These are phyloP conservation scores for Heimioporus retisporus DNA, from an alignment of 1,284 basidiomycete genomes.

Conservation along the genomic window DNA sequence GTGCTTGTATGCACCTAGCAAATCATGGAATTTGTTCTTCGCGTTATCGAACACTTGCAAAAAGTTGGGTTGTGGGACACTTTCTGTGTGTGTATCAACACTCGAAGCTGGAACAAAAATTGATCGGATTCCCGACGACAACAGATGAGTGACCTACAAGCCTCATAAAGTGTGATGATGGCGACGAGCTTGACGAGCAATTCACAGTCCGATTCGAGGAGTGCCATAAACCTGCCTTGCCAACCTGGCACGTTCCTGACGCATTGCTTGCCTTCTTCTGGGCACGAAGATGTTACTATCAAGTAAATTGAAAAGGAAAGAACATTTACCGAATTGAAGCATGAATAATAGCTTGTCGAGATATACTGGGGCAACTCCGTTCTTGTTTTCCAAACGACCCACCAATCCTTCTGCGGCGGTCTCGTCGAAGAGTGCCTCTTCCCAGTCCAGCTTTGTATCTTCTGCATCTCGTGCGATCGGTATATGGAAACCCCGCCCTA, in stretches of 20 bases:
- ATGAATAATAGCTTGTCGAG: constrained; percentile 27
- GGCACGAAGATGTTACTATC: background rate
- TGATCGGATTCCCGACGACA: no score
- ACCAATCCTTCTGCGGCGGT: constrained; percentile 30
- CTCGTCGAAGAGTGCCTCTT: constrained; percentile 36
- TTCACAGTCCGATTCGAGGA: constrained; percentile 25
- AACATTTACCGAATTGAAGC: no score
- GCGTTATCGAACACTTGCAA: constrained; percentile 25
- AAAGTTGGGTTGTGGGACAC: no score
- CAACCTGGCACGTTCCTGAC: constrained; percentile 25
- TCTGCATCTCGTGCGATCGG: constrained; percentile 20
- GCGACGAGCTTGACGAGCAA: constrained; percentile 12
- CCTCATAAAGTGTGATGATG: constrained; percentile 36
- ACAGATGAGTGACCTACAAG: no score
- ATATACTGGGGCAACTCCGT: constrained; percentile 30
- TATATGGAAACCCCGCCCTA: constrained; percentile 40
- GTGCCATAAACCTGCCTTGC: constrained; percentile 14
- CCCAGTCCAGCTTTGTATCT: constrained; percentile 30
- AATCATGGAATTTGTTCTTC: constrained; percentile 19
- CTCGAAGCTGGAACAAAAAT: no score
- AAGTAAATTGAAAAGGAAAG: background rate
- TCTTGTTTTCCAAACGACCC: constrained; percentile 9
- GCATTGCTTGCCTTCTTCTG: constrained; percentile 37
- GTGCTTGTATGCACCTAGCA: background rate
- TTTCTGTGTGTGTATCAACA: no score